Evolutionary conservation across 805 yeast species (phyloP), one percentile per base, ranked within the genome.

Genomic region (Komagataella kurtzmanii): DNA sequence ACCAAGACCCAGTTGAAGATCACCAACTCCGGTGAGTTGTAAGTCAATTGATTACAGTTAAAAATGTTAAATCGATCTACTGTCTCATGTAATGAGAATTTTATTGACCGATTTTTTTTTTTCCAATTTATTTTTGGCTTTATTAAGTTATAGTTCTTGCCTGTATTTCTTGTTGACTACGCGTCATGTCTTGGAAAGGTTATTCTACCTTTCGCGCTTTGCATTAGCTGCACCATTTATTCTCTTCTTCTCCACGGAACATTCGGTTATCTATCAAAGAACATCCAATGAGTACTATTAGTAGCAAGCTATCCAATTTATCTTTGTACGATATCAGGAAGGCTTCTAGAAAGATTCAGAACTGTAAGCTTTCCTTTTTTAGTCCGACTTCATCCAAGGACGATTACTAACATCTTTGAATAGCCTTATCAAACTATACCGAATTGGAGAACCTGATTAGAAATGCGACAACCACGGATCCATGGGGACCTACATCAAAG

Each of bases 21-120:
- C 57, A 76, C 72, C 60, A 76, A 75, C 57, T 72, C 75, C 58
- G 86, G 87, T 65, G 81, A 78, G 68, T 65, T 79, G 65, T 73
- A 74, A 72, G 54, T 51, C 17, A 8, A 10, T 8, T 30, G 40
- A 10, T 30, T 30, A 30, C 40, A 30, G 10, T 30, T 10, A 30
- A 30, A 30, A 30, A 30, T 14, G 40, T 14, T 30, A 8, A 30
- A 30, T 14, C 40, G 40, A 7, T 30, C 40, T 8, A 30, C 14
- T 30, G 10, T 3, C 40, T 30, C n/a, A 17, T 45, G n/a, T 45
- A 45, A 17, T 24, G 47, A 45, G 24, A 45, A 6, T 45, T 14
- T 19, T 45, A 24, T 45, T 45, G 21, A 6, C 47, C 24, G 40
- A 30, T 30, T 45, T 3, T 17, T 44, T 44, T 44, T 44, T n/a